Evolutionary conservation across 805 yeast species (phyloP), one percentile per base, ranked within the genome.

Genomic region (Pichia rugopelliculosa): DNA sequence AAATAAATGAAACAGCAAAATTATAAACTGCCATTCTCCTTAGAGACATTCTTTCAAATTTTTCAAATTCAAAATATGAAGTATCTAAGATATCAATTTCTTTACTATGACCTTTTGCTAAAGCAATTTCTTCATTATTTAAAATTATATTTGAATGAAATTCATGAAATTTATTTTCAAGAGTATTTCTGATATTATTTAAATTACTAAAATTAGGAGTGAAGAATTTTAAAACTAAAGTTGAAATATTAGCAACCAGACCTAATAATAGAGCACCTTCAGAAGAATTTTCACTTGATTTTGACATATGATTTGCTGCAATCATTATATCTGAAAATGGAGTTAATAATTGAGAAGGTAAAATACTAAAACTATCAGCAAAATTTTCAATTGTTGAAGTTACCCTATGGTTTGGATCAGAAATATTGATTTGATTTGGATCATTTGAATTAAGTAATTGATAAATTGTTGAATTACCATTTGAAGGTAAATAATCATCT

Each of bases 161-260:
- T 17, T 84, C 76, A 55, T 96, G 79, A 57, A 88, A 83, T 59
- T 84, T 82, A 51, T 96, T 95, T 64, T 90, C 97, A 45, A 88
- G 71, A 41, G 79, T 76, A 17, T 95, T 89, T 58, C 81, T 80
- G 49, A 80, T 80, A 44, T 86, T 74, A 1, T 93, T 84, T 42
- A 87, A 70, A 59, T 76, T 84, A 15, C 96, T 90, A 60, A 90
- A 90, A 42, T 93, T 93, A 18, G 98, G 98, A 4, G 96, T 87
- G 56, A 89, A 78, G 45, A 86, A 70, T 55, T 83, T 75, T 56
- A 90, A 68, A 36, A 84, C 68, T 24, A 80, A 72, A 3, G 96
- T 87, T 30, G 96, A 87, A 30, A 83, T 65, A 60, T 87, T 93
- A 4, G 95, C 88, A 46, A 90, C 70, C 41, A 87, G 59, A 1